A percentile compares a stretch with the other conserved stretches of the same genome.
phyloP scores from a whole-genome alignment of 352 stramenopile genomes.

The Pythium aristosporum region DNA sequence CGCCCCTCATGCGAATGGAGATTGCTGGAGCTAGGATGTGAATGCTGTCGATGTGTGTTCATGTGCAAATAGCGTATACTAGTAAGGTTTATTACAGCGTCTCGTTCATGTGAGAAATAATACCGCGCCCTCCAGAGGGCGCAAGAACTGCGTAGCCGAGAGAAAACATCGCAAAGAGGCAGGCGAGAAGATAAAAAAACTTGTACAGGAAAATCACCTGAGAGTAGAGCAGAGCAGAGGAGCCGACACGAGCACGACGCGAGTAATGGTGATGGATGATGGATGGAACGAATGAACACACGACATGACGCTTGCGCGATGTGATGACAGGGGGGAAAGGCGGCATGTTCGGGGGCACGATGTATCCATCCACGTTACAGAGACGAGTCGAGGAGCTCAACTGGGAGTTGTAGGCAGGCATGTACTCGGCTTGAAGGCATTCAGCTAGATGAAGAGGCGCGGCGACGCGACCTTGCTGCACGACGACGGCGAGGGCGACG shows the following conservation, averaged over 20 bases:
- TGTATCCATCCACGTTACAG: not conserved
- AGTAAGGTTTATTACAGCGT: not conserved
- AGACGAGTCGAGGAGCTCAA: not conserved
- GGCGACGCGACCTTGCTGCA: conserved; percentile 13
- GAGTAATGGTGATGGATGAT: not conserved
- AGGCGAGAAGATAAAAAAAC: conserved; percentile 4
- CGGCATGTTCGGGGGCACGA: not conserved
- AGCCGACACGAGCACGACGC: not conserved
- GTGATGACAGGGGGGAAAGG: not conserved
- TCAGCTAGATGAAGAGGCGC: conserved; percentile 18
- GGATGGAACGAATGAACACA: not conserved
- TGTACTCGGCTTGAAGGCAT: too few relatives aligned
- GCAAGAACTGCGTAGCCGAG: not conserved
- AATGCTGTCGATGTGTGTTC: not conserved
- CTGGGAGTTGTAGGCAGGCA: not conserved
- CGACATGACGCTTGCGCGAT: not conserved
- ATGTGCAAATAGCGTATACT: conserved; percentile 8
- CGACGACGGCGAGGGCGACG: conserved; percentile 9
- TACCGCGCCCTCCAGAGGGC: conserved; percentile 5
- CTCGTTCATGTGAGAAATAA: conserved; percentile 7
- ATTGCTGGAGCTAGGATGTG: not conserved
- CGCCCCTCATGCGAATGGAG: not conserved
- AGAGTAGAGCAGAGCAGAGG: not conserved
- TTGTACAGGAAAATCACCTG: conserved; percentile 2
- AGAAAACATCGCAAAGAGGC: not conserved